Percentiles rank a stretch among this genome's conserved stretches.
phyloP scores from a whole-genome alignment of 495 filamentous ascomycete genomes.

The Neurospora terricola region DNA sequence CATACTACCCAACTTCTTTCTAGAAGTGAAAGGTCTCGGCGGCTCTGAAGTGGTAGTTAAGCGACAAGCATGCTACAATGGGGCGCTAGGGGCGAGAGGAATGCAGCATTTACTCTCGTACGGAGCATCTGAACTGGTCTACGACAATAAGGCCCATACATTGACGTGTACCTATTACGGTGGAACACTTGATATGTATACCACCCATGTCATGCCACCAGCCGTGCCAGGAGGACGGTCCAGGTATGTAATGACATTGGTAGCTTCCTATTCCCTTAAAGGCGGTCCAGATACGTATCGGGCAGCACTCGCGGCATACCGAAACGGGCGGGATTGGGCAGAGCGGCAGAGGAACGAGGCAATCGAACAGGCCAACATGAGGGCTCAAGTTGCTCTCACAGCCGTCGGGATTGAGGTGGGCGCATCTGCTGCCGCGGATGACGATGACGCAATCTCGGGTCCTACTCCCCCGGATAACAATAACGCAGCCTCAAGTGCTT shows the following conservation, averaged over 20 bases:
- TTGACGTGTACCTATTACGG: background rate
- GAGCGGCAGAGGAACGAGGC: background rate
- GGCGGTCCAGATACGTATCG: background rate
- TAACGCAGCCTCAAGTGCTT: too few species aligned
- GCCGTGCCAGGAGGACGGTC: background rate
- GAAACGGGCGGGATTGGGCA: background rate
- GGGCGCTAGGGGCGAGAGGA: background rate
- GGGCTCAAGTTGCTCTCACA: background rate
- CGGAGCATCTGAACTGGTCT: background rate
- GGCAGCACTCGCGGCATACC: background rate
- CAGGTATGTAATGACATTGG: background rate
- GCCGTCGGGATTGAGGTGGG: background rate
- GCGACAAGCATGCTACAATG: background rate
- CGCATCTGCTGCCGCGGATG: background rate
- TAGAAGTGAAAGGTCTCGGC: background rate
- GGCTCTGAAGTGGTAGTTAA: background rate
- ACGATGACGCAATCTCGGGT: background rate
- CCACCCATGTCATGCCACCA: background rate
- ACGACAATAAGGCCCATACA: background rate
- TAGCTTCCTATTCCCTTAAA: background rate
- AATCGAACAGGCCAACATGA: background rate
- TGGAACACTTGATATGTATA: background rate
- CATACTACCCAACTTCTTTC: background rate
- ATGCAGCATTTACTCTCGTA: background rate
- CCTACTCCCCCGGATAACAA: too few species aligned